A percentile compares a stretch with the other conserved stretches of the same genome.
phyloP scores from a whole-genome alignment of 1,284 basidiomycete species.

The Quambalaria eucalypti region DNA sequence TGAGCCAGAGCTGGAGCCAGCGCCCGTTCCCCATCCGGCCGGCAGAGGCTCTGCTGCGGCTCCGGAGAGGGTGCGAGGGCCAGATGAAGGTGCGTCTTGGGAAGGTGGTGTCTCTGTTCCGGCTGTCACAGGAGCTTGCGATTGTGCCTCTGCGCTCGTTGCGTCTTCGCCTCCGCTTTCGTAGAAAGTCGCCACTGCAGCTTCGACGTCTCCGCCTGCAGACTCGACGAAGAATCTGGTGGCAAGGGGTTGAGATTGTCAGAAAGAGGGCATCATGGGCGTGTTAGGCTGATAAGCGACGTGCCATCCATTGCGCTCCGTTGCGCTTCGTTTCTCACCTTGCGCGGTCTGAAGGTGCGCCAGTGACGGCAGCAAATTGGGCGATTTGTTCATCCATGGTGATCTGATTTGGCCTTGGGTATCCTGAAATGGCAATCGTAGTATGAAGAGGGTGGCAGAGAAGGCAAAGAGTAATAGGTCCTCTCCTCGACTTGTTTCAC shows the following conservation, averaged over 20 bases:
- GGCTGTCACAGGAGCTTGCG: no score
- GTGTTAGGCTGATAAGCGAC: neutral
- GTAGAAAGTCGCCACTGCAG: slow-evolving; percentile 47
- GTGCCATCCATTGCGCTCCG: neutral
- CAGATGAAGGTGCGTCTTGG: slow-evolving; percentile 14
- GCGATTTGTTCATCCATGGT: neutral
- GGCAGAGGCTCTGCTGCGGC: slow-evolving; percentile 34
- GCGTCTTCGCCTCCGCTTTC: slow-evolving; percentile 26
- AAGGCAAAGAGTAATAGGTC: no score
- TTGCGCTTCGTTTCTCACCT: slow-evolving; percentile 7
- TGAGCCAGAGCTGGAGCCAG: slow-evolving; percentile 6
- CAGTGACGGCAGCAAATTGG: slow-evolving; percentile 35
- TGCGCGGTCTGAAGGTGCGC: slow-evolving; percentile 42
- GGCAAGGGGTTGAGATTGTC: no score
- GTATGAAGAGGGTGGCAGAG: no score
- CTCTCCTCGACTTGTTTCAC: no score
- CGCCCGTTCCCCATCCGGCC: slow-evolving; percentile 17
- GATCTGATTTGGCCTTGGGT: neutral
- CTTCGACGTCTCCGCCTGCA: slow-evolving; percentile 44
- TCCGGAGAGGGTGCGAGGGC: slow-evolving; percentile 47
- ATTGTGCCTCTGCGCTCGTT: slow-evolving; percentile 4
- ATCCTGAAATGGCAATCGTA: no score
- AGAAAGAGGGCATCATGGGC: neutral
- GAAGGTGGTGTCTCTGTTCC: slow-evolving; percentile 1
- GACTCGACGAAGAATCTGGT: slow-evolving; percentile 47